Conservation (phyloP, 345 rosid genomes). For the Zanthoxylum bungeanum region DNA sequence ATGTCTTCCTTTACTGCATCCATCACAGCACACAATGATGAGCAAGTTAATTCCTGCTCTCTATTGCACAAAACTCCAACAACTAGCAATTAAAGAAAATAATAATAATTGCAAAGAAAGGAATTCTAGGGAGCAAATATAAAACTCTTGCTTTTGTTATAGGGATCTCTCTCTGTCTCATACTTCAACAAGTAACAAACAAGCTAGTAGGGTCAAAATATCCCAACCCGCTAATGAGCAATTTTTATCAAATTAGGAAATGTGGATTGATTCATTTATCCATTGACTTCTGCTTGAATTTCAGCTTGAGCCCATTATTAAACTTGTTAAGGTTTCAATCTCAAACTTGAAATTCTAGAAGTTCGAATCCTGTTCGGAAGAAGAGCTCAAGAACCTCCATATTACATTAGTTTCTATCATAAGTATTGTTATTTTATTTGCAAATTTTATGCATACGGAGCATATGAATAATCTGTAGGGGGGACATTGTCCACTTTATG, state of each 20-base stretch:
- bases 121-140: not conserved
- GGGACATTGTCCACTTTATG: not conserved
- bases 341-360: not conserved
- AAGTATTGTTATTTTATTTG: too few species aligned
- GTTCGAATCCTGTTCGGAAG: not conserved
- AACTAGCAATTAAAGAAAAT: not conserved
- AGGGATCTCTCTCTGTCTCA: not conserved
- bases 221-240: not conserved
- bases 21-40: conserved; percentile 17
- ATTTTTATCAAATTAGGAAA: not conserved
- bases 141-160: not conserved
- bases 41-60: conserved; percentile 7
- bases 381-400: not conserved
- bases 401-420: not conserved
- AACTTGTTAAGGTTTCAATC: not conserved
- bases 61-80: not conserved
- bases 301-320: not conserved
- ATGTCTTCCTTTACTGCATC: conserved; percentile 79
- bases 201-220: not conserved
- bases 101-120: not conserved
- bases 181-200: not conserved
- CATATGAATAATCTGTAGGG: not conserved
- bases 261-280: not conserved
- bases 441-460: too few species aligned
- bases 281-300: not conserved